A percentile compares a stretch with the other conserved stretches of the same genome.
Conservation (phyloP, 2,329 filamentous ascomycete species). For the Amylocarpus encephaloides region DNA sequence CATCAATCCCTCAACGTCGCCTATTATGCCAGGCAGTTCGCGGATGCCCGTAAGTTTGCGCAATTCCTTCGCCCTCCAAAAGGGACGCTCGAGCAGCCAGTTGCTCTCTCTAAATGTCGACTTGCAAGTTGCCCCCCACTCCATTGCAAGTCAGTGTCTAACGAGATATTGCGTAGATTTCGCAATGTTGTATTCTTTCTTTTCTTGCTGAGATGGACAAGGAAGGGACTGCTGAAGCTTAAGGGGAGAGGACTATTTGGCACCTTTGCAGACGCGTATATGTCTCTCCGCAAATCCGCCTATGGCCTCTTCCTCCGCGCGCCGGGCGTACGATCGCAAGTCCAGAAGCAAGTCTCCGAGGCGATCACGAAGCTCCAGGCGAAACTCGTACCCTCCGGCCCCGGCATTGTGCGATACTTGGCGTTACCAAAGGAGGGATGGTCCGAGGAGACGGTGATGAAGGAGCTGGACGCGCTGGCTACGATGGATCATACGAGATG, state of each 20-base stretch:
- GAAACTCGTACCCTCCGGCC: conserved; percentile 72
- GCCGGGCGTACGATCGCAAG: conserved; percentile 79
- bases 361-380: conserved; percentile 72
- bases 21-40: conserved; percentile 58
- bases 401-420: conserved; percentile 65
- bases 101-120: conserved; percentile 59
- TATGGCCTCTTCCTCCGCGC: conserved; percentile 83
- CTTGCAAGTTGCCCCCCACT: conserved; percentile 45
- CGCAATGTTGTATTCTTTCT: conserved; percentile 85
- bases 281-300: conserved; percentile 60
- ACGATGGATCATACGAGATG: conserved; percentile 90
- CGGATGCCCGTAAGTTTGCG: conserved; percentile 66
- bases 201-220: conserved; percentile 78
- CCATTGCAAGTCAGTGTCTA: background rate
- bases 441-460: conserved; percentile 68
- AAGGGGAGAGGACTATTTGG: conserved; percentile 84
- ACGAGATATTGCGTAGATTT: conserved; percentile 44
- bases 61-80: conserved; percentile 59
- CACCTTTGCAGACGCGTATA: conserved; percentile 68
- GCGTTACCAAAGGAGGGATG: conserved; percentile 78
- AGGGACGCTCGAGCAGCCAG: conserved; percentile 48
- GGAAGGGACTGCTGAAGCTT: conserved; percentile 74
- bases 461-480: conserved; percentile 72
- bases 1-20: conserved; percentile 1
- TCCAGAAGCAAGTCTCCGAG: conserved; percentile 77